A percentile compares a stretch with the other conserved stretches of the same genome.
phyloP scores from a whole-genome alignment of 495 filamentous ascomycete species.

The Neurospora sp. region DNA sequence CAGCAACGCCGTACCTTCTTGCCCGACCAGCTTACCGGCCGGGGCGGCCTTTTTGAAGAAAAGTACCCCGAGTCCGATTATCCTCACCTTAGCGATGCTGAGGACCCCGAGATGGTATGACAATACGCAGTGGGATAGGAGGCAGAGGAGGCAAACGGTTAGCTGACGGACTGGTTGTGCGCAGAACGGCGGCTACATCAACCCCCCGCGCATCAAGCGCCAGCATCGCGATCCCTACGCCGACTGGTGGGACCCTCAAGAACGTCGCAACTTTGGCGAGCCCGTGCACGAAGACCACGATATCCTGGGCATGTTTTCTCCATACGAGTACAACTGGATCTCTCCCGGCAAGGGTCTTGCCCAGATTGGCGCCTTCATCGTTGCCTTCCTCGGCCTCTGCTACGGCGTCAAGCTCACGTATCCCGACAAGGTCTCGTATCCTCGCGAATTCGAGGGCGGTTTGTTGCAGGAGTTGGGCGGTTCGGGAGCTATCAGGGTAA shows the following conservation, averaged over 20 bases:
- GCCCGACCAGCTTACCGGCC: conserved; percentile 31
- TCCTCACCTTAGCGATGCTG: conserved; percentile 50
- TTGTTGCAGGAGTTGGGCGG: conserved; percentile 83
- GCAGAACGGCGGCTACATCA: conserved; percentile 88
- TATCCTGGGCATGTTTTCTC: conserved; percentile 80
- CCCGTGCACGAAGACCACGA: conserved; percentile 96
- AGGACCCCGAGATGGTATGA: conserved; percentile 68
- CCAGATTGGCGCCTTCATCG: conserved; percentile 67
- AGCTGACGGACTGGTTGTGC: conserved; percentile 15
- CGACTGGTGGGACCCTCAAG: conserved; percentile 97
- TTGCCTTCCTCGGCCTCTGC: conserved; percentile 55
- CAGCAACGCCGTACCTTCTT: conserved; percentile 39
- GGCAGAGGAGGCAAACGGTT: background rate
- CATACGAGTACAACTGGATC: conserved; percentile 82
- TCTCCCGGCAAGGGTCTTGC: conserved; percentile 59
- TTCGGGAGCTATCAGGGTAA: conserved; percentile 36
- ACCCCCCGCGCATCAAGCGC: conserved; percentile 75
- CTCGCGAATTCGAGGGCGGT: conserved; percentile 73
- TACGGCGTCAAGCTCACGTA: conserved; percentile 63
- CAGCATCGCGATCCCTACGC: conserved; percentile 84
- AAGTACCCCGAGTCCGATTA: conserved; percentile 36
- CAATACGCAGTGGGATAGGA: conserved; percentile 2
- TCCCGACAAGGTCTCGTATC: conserved; percentile 73
- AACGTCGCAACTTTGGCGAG: conserved; percentile 91
- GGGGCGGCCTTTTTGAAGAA: conserved; percentile 31